Conservation (phyloP, 345 rosid genomes). For the Brassica nigra region DNA sequence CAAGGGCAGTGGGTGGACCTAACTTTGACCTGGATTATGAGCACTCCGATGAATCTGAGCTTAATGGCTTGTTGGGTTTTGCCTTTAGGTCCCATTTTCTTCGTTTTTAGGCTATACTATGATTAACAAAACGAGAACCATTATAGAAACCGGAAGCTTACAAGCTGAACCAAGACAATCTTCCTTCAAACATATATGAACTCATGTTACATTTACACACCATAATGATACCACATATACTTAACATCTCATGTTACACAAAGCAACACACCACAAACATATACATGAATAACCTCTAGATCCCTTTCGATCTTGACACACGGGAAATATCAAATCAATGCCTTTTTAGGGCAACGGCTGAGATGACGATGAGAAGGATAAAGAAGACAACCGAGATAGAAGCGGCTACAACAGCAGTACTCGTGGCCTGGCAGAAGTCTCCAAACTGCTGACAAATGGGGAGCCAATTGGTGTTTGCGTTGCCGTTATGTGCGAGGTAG, state of each 20-base stretch:
- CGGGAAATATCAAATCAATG: slow-evolving; percentile 17
- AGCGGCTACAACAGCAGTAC: slow-evolving; percentile 77
- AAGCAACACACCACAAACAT: slow-evolving; percentile 32
- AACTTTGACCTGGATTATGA: not conserved
- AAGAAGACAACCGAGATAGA: slow-evolving; percentile 51
- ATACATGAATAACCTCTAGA: not conserved
- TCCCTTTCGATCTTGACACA: not conserved
- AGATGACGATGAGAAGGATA: slow-evolving; percentile 53
- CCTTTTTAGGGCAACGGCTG: slow-evolving; percentile 64
- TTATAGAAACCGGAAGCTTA: not conserved
- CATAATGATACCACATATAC: slow-evolving; percentile 11
- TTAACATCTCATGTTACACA: slow-evolving; percentile 20
- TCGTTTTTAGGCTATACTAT: not conserved
- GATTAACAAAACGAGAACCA: not conserved
- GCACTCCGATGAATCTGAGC: not conserved
- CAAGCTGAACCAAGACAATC: slow-evolving; percentile 5
- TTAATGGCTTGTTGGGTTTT: not conserved
- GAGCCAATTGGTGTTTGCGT: slow-evolving; percentile 73
- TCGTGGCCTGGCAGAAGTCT: slow-evolving; percentile 67
- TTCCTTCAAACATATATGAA: slow-evolving; percentile 1
- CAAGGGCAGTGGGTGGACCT: not conserved
- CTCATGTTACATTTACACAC: slow-evolving; percentile 30
- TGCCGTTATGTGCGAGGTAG: slow-evolving; percentile 85
- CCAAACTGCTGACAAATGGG: slow-evolving; percentile 80
- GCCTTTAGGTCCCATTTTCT: not conserved